These are phyloP conservation scores for Phytomonas sp. DNA, from an alignment of 208 protist genomes.

Conservation along the genomic window DNA sequence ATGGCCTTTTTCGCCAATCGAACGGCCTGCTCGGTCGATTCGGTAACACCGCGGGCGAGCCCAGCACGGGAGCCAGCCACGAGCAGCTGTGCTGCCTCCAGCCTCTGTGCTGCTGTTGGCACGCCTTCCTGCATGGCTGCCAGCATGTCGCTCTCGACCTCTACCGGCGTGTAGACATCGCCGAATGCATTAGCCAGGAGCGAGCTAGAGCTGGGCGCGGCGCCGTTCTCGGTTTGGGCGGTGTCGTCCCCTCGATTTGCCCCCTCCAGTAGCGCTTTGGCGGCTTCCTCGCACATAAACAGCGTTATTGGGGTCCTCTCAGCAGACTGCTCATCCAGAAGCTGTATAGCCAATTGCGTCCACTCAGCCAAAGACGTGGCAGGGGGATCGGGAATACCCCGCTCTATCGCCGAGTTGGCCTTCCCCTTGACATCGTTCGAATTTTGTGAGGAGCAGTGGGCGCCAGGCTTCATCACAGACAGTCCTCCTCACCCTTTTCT, in stretches of 20 bases:
- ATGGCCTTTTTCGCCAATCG: constrained; percentile 35
- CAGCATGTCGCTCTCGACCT: not conserved
- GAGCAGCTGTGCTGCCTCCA: constrained; percentile 52
- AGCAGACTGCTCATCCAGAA: constrained; percentile 17
- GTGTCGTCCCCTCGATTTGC: constrained; percentile 13
- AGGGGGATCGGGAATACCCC: not conserved
- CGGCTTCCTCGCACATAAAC: constrained; percentile 42
- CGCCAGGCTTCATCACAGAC: not conserved
- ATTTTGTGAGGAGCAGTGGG: not conserved
- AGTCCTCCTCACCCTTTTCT: not conserved
- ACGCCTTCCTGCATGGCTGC: constrained; percentile 2
- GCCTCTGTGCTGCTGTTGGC: constrained; percentile 14
- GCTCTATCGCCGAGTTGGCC: constrained; percentile 2
- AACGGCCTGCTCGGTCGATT: constrained; percentile 19
- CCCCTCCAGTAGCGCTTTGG: constrained; percentile 39
- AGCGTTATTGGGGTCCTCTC: constrained; percentile 18
- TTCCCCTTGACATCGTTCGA: constrained; percentile 6
- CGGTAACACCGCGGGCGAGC: constrained; percentile 18
- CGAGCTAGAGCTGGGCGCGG: not conserved
- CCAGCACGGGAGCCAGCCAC: constrained; percentile 33
- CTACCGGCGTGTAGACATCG: constrained; percentile 6
- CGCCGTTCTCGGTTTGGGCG: constrained; percentile 10
- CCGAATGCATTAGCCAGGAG: not conserved
- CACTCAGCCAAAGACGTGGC: constrained; percentile 25
- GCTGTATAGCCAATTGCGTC: constrained; percentile 30